Base-by-base conservation (phyloP, 768 basidiomycete species). In the Tulasnella sp. region DNA sequence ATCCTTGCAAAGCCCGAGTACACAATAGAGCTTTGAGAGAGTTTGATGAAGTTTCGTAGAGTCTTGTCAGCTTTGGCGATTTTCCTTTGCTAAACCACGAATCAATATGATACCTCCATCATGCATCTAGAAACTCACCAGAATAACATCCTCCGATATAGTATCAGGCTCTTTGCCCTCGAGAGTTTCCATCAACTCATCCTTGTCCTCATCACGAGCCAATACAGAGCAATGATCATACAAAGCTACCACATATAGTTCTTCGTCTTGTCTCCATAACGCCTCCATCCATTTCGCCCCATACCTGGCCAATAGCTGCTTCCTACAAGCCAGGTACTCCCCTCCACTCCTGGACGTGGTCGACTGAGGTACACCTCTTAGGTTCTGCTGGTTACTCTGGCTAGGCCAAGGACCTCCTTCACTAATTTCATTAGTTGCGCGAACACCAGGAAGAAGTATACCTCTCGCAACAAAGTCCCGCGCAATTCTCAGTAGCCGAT, bases 281-380 rank as follows among this genome's bases (percentile, higher is more conserved):
- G 80, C 77, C 25, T 71, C 65, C 37, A 89, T 66, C 87, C 87
- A 90, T 19, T 72, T 74, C 15, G 69, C 61, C 12, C 72, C 79
- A 60, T 83, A 85, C 56, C 67, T 71, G 16, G 63, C 58, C 45
- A 78, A 63, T 19, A 89, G 63, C 2, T 67, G 63, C 33, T 74
- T 70, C 33, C 85, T 69, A 22, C 73, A 69, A 13, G 75, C 72
- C 39, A 84, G 67, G 61, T 86, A 89, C 55, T 83, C 78, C 16
- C 81, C 76, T 0, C 84, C 81, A 44, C 56, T 54, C 9, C 29
- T n/a, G 4, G 63, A 58, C 5, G 58, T 48, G 4, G 48, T 44
- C 0, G 50, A 49, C 19, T 48, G 31, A 19, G 16, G 32, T 24
- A 15, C 42, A 9, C n/a, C n/a, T n/a, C n/a, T n/a, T n/a, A n/a